Evolutionary conservation across 2,329 filamentous ascomycete species (phyloP).

Genomic region (Botrytis tulipae): DNA sequence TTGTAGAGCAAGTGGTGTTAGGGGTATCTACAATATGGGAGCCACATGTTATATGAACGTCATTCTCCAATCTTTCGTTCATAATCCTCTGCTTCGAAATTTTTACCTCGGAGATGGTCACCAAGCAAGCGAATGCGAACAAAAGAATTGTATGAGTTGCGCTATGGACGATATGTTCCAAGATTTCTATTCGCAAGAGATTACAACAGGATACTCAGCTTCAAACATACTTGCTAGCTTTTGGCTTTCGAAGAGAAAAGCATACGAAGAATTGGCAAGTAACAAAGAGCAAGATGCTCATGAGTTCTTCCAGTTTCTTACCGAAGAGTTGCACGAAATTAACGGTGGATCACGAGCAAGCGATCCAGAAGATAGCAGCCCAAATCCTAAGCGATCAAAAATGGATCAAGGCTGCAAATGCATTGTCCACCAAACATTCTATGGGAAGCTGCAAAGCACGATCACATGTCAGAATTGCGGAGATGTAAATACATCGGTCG

Average conservation of each 20-base stretch:
- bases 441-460: slow-evolving; percentile 84
- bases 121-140: slow-evolving; percentile 68
- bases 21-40: slow-evolving; percentile 96
- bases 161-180: slow-evolving; percentile 74
- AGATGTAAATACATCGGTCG: slow-evolving; percentile 76
- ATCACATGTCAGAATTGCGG: slow-evolving; percentile 88
- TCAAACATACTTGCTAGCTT: slow-evolving; percentile 85
- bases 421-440: slow-evolving; percentile 92
- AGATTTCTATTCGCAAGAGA: slow-evolving; percentile 69
- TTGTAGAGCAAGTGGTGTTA: slow-evolving; percentile 81
- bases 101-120: slow-evolving; percentile 93
- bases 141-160: slow-evolving; percentile 63
- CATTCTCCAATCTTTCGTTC: slow-evolving; percentile 87
- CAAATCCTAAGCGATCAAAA: slow-evolving; percentile 30
- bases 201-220: slow-evolving; percentile 85
- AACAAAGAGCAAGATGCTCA: slow-evolving; percentile 97
- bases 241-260: slow-evolving; percentile 78
- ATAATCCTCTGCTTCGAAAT: slow-evolving; percentile 87
- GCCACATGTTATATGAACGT: slow-evolving; percentile 98
- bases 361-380: slow-evolving; percentile 27
- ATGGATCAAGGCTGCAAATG: slow-evolving; percentile 64
- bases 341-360: slow-evolving; percentile 57
- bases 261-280: slow-evolving; percentile 74
- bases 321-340: slow-evolving; percentile 84
- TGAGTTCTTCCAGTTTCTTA: slow-evolving; percentile 93